Evolutionary conservation across 2,329 filamentous ascomycete genomes (phyloP), one percentile per base, ranked within the genome.

Genomic region (Colletotrichum sp.): DNA sequence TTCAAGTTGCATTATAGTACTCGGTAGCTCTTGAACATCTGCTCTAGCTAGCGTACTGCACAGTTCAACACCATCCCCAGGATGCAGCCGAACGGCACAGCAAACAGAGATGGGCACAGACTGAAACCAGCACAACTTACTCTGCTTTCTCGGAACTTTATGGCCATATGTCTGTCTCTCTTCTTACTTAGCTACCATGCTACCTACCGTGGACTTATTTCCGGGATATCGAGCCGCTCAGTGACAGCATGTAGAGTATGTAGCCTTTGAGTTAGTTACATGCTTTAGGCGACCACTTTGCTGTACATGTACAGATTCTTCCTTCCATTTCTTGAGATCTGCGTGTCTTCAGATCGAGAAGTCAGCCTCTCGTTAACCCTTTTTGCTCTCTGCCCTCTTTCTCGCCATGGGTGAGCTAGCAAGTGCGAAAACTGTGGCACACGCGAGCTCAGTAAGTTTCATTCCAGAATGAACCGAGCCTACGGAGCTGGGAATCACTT

Each of bases 1-100:
- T 9, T 9, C 59, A 28, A 59, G 15, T 8, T 62, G 18, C 18
- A 34, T 12, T 0, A 15, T 8, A 16, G 13, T 59, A 21, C 62
- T 16, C 15, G 8, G 30, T 39, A 39, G 15, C 44, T 16, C 44
- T 21, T 6, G 12, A 24, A 8, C 26, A 28, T 26, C 2, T 52
- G 44, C 16, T 2, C n/a, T 21, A 13, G 5, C n/a, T 21, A 52
- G n/a, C 6, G n/a, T 52, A 4, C 12, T 13, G 12, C 44, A 52
- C 12, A 21, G 6, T 52, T 21, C 10, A 52, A 24, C n/a, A 52
- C 10, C 44, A 52, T 3, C 44, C n/a, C 10, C n/a, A 52, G n/a
- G 9, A 67, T 63, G 72, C 62, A 55, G 24, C 49, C 62, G 24
- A 24, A 39, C 68, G 36, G 30, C 68, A 44, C 30, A 72, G 52